Base-by-base conservation (phyloP, 2,329 filamentous ascomycete genomes). In the Xylaria polymorpha region DNA sequence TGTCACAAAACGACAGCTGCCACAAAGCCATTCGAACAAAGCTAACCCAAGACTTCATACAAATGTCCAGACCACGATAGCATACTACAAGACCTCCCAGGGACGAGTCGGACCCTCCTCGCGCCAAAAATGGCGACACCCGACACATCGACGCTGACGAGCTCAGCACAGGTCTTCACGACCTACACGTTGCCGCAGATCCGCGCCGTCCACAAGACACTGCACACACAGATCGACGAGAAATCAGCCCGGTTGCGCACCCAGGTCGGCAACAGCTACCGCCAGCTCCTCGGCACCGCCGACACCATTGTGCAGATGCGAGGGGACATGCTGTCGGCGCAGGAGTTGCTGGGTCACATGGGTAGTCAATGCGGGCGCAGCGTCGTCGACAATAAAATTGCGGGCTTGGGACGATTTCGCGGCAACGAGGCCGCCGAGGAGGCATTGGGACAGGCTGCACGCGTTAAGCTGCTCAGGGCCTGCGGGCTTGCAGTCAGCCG, bases 251-350 rank as follows among this genome's bases (percentile, higher is more conserved):
- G 88, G 39, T 83, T 91, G 76, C 88, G 89, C 74, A 89, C 85
- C 20, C 87, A 90, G 77, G 89, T 91, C 70, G 89, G 89, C 73
- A 85, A 83, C 67, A 90, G 87, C 76, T 98, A 98, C 81, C 92
- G 95, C 74, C 93, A 96, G 75, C 89, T 98, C 9, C 89, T 98
- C 32, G 93, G 93, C 61, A 98, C 95, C 0, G 95, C 95, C 64
- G 94, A 98, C 81, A 91, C 91, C n/a, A 98, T 98, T 73, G 92
- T 98, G 64, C 87, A 90, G 69, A 97, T 98, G 93, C 92, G 93
- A 73, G 82, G 81, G 46, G 90, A 95, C 77, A 95, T 96, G 82
- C 87, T 91, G 69, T 83, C 85, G 14, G 91, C 94, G 18, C 94
- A 97, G 80, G 83, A 85, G 5, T 87, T 90, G 44, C 85, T 98